Conservation (phyloP, 306 rosid genomes). For the Quercus ilex region DNA sequence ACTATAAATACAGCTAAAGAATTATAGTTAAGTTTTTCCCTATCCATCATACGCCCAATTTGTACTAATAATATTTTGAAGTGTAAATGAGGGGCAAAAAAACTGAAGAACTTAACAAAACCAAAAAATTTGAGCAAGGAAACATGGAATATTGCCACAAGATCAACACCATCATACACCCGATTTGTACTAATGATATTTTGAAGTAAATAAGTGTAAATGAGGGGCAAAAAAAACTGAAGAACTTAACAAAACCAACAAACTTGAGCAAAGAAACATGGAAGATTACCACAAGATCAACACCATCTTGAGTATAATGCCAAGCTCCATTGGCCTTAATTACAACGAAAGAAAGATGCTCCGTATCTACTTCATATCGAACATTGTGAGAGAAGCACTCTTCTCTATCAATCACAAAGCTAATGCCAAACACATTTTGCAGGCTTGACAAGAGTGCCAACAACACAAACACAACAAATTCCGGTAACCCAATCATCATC, state of each 20-base stretch:
- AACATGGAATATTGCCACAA: conserved; percentile 34
- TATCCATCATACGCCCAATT: conserved; percentile 16
- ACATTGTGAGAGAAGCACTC: conserved; percentile 61
- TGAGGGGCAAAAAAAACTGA: neutral
- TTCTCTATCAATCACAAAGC: conserved; percentile 64
- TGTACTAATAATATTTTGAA: no score
- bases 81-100: neutral
- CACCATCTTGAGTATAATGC: conserved; percentile 46
- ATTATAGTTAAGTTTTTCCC: no score
- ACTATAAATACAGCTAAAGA: no score
- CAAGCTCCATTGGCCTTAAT: conserved; percentile 46
- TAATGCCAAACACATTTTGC: conserved; percentile 42
- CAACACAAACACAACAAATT: conserved; percentile 15
- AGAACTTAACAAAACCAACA: neutral
- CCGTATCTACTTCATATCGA: conserved; percentile 47
- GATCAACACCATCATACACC: conserved; percentile 42
- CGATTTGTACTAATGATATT: no score
- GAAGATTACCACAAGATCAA: conserved; percentile 50
- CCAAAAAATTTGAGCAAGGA: no score
- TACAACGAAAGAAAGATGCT: conserved; percentile 64
- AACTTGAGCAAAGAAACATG: neutral
- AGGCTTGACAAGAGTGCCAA: conserved; percentile 29
- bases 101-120: neutral
- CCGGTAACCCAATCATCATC: conserved; percentile 38
- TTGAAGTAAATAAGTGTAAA: neutral